These are phyloP conservation scores for Verticillium nubilum DNA, from an alignment of 2,329 filamentous ascomycete genomes.

Conservation along the genomic window DNA sequence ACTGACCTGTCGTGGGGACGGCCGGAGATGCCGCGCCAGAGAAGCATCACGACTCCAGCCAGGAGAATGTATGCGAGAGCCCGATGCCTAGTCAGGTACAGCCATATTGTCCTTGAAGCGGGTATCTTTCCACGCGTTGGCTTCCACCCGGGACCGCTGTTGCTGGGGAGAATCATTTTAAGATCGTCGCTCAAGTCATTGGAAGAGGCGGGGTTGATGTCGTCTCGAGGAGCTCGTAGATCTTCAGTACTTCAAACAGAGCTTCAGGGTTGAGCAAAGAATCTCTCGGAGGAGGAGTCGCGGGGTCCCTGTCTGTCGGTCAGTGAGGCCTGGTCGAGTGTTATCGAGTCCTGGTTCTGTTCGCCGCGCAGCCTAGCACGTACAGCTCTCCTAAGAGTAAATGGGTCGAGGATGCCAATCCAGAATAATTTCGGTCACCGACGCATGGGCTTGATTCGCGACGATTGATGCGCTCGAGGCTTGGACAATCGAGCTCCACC, in stretches of 20 bases:
- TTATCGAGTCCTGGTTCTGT: background rate
- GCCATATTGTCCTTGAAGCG: slow-evolving; percentile 65
- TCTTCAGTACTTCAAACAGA: background rate
- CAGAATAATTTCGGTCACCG: background rate
- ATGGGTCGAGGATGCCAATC: background rate
- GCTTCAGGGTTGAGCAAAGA: background rate
- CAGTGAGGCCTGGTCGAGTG: too few relatives aligned
- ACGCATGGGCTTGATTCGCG: background rate
- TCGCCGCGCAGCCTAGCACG: background rate
- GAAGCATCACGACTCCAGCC: slow-evolving; percentile 64
- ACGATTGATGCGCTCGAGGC: background rate
- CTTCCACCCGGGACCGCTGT: slow-evolving; percentile 81
- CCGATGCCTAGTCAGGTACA: slow-evolving; percentile 69
- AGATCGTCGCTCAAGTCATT: background rate
- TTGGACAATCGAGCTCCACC: too few relatives aligned
- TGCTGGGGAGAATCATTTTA: slow-evolving; percentile 91
- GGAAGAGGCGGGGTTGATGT: background rate
- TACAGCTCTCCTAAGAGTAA: background rate
- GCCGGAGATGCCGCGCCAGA: slow-evolving; percentile 82
- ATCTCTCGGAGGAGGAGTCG: background rate
- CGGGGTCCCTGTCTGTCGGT: too few relatives aligned
- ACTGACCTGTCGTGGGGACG: slow-evolving; percentile 79
- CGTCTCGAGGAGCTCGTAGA: background rate
- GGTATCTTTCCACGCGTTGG: slow-evolving; percentile 72
- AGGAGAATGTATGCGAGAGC: slow-evolving; percentile 71